Base-by-base conservation (phyloP, 805 yeast species). In the Saturnispora kantuleensis region DNA sequence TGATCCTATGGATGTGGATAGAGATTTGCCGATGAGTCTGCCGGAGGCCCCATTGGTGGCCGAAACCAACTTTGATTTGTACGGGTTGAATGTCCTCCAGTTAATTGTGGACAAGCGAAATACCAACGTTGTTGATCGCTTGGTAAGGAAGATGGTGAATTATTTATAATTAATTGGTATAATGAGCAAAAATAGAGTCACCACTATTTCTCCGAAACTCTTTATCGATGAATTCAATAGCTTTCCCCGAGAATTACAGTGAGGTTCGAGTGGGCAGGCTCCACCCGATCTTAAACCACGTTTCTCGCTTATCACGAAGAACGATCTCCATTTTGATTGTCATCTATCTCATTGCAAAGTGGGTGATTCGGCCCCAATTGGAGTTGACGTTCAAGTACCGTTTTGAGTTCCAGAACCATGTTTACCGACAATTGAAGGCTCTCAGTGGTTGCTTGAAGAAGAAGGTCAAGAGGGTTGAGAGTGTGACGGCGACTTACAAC, bases 401-500 rank as follows among this genome's bases (percentile, higher is more conserved):
- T 37, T 41, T 54, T 2, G 66, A 64, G 3, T 57, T 68, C 8
- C 48, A 63, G 10, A 49, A 52, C 2, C 52, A 48, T 35, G 63
- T 61, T 1, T 56, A 67, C 11, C 28, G 52, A 3, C 55, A 54
- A 21, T 48, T 68, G 18, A 57, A 53, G 35, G 17, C 55, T 2
- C 55, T 73, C 1, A 57, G 52, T 17, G 41, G 48, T 1, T 45
- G 59, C n/a, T 49, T 63, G 6, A 48, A 57, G 15, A 56, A 55
- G 18, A 52, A 52, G 33, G 55, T 60, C 13, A 50, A 62, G 33
- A 54, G 53, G 26, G 63, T 71, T 0, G 71, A 77, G 4, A 53
- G 66, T 3, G 65, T 71, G n/a, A 65, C 65, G 10, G 55, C 71
- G 11, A 70, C 67, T 17, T 67, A 67, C 49, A 68, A 67, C 33